Evolutionary conservation across 306 rosid genomes (phyloP), one percentile per base, ranked within the genome.

Genomic region (Inga leiocalycina): DNA sequence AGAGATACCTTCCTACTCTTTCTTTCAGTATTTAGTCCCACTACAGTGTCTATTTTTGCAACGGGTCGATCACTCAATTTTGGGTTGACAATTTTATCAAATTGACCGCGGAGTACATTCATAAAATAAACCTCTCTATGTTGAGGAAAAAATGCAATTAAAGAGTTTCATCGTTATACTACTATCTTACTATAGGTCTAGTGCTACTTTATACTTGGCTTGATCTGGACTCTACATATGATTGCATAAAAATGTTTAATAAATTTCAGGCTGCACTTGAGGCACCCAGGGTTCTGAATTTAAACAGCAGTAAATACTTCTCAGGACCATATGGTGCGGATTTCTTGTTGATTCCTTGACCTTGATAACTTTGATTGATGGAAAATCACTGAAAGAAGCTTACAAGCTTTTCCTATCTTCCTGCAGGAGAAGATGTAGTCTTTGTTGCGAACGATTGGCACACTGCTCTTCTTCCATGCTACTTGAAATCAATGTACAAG

Each of bases 371-470:
- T 69, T 67, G 4, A 15, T 51, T 64, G 11, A 3, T 15, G 15
- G 35, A 8, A 20, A 39, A 80, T 17, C 66, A 35, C 78, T 1
- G 30, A 82, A 59, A 70, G 37, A 62, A 35, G 37, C 30, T 85
- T 54, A 72, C 83, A 82, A 76, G 72, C 14, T 34, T 85, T 85
- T 66, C 57, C 48, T 68, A 49, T 66, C 57, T 84, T 67, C 48
- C 22, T 12, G n/a, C 92, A 91, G 97, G 96, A 2, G 96, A 93
- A 84, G 93, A 91, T 81, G 91, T 93, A 13, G 68, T 93, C 65
- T 91, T 93, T 44, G 37, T 93, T 79, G 88, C 89, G 69, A 93
- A 93, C 35, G 97, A 93, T 84, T 93, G 97, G 97, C 97, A 93
- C 88, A 87, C 88, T 51, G 92, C 94, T 30, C 88, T 88, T 27